These are phyloP conservation scores for Simplicillium sp. DNA, from an alignment of 2,329 filamentous ascomycete species.

Conservation along the genomic window DNA sequence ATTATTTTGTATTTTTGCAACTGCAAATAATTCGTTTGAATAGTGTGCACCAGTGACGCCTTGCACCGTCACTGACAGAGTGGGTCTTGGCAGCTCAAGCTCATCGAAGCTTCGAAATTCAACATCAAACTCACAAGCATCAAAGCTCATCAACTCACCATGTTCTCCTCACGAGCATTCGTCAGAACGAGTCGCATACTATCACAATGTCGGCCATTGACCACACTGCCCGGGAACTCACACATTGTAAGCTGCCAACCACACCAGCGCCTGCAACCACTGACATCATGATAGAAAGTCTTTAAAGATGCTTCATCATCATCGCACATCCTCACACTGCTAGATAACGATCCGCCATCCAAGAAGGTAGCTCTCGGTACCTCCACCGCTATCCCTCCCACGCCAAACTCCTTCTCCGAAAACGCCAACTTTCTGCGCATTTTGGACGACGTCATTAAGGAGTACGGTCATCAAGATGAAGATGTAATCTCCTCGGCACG, in stretches of 20 bases:
- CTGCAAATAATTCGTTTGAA: too few relatives aligned
- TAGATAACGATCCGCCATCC: constrained; percentile 47
- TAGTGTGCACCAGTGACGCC: too few relatives aligned
- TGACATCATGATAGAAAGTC: constrained; percentile 38
- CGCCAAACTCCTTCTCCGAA: constrained; percentile 47
- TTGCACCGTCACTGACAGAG: too few relatives aligned
- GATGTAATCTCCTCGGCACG: constrained; percentile 45
- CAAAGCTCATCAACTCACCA: background rate
- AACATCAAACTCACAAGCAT: too few relatives aligned
- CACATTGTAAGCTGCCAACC: constrained; percentile 37
- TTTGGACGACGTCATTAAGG: constrained; percentile 44
- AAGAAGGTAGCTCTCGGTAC: constrained; percentile 47
- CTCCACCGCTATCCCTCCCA: constrained; percentile 49
- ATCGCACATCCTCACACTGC: constrained; percentile 47
- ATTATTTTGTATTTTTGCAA: too few relatives aligned
- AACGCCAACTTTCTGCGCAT: constrained; percentile 52
- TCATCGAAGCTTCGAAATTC: too few relatives aligned
- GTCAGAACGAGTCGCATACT: background rate
- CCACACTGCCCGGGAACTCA: constrained; percentile 39
- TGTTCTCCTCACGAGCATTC: constrained; percentile 2
- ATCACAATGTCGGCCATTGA: constrained; percentile 23
- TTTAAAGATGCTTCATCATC: constrained; percentile 37
- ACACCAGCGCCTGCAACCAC: background rate
- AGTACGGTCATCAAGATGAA: constrained; percentile 48
- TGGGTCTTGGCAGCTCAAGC: too few relatives aligned